A percentile compares a stretch with the other conserved stretches of the same genome.
Conservation (phyloP, 805 yeast species). For the Sugiyamaella americana region DNA sequence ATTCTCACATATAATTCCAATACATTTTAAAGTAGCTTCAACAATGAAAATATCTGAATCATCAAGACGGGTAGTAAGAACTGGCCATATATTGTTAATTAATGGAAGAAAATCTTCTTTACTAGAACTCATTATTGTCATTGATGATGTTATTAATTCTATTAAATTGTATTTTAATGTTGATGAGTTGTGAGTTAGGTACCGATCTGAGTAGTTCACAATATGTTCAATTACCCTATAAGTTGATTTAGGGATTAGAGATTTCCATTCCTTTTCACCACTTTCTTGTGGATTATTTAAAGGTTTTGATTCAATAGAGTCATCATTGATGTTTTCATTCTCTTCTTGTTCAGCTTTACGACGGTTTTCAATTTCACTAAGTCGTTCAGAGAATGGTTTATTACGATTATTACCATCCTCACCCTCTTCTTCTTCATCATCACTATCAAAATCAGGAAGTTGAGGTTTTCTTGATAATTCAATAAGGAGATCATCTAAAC, state of each 20-base stretch:
- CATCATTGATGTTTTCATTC: conserved; percentile 21
- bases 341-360: conserved; percentile 35
- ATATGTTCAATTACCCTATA: conserved; percentile 58
- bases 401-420: neutral
- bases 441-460: neutral
- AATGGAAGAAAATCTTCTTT: conserved; percentile 42
- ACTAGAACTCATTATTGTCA: conserved; percentile 52
- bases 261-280: conserved; percentile 48
- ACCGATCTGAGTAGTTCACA: conserved; percentile 60
- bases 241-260: conserved; percentile 56
- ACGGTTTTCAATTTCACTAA: conserved; percentile 30
- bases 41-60: conserved; percentile 31
- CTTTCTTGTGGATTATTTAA: conserved; percentile 30
- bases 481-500: conserved; percentile 29
- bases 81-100: conserved; percentile 50
- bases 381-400: conserved; percentile 23
- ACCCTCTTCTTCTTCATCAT: conserved; percentile 13
- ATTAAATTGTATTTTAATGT: conserved; percentile 53
- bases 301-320: conserved; percentile 21
- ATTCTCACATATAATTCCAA: conserved; percentile 24
- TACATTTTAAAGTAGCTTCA: conserved; percentile 27
- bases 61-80: conserved; percentile 28
- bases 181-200: conserved; percentile 60
- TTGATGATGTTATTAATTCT: conserved; percentile 37
- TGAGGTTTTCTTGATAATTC: conserved; percentile 3